Evolutionary conservation across 176 grass and related monocot species (phyloP).

Genomic region (Oryza rufipogon): DNA sequence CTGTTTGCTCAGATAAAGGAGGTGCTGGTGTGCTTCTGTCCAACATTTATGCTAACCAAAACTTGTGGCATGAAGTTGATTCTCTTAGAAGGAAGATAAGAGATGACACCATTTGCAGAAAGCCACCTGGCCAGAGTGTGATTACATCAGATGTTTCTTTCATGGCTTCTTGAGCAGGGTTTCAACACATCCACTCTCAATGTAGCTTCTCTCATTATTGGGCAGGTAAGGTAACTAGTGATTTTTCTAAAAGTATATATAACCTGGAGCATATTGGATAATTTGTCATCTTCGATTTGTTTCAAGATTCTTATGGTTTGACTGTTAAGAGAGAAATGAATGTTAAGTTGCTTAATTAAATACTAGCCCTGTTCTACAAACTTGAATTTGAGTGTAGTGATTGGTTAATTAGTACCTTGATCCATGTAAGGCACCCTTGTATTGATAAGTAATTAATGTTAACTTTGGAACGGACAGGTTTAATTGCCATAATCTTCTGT

Average conservation of each 20-base stretch:
- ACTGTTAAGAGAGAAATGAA: not conserved
- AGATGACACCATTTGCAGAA: conserved; percentile 30
- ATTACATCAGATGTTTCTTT: conserved; percentile 37
- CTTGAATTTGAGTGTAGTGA: not conserved
- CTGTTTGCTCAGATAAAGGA: conserved; percentile 62
- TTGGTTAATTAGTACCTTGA: conserved; percentile 8
- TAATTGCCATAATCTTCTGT: not conserved
- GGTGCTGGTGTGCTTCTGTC: conserved; percentile 67
- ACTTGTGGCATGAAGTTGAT: conserved; percentile 66
- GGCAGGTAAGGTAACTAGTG: conserved; percentile 34
- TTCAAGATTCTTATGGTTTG: conserved; percentile 25
- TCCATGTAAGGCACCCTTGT: not conserved
- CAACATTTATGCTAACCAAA: conserved; percentile 69
- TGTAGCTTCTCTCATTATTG: conserved; percentile 21
- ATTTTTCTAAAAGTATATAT: not conserved
- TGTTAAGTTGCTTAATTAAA: not conserved
- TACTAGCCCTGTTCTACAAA: not conserved
- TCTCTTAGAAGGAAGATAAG: conserved; percentile 55
- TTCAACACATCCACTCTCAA: not conserved
- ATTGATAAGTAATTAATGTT: not conserved
- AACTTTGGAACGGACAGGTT: not conserved
- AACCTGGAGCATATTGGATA: not conserved
- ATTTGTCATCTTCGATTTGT: not conserved
- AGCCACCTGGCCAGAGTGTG: conserved; percentile 66
- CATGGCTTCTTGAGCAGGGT: conserved; percentile 33